Base-by-base conservation (phyloP, 2,329 filamentous ascomycete genomes). In the Fusarium incarnatum region DNA sequence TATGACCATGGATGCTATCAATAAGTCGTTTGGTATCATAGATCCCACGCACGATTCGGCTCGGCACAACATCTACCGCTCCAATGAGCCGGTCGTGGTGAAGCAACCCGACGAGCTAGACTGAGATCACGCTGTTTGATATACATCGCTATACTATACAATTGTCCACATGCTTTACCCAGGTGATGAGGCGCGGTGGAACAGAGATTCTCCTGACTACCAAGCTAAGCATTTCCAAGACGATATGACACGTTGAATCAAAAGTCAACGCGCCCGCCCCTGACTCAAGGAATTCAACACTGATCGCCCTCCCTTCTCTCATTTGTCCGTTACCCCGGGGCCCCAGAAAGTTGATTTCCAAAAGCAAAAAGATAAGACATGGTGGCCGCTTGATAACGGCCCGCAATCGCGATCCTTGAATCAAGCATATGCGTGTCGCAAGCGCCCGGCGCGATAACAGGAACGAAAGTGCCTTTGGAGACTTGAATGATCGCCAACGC, bases 111-210 rank as follows among this genome's bases (percentile, higher is more conserved):
- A 28, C 49, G 37, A 49, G 44, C 25, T 27, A 42, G 46, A 46
- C 50, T 44, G 50, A 56, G 55, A 69, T 74, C 61, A 71, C 56
- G 59, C 61, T 68, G 56, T 73, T 57, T 56, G 56, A 55, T 34
- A 47, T 56, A 50, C 49, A 55, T 60, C 59, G 41, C 56, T 55
- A 59, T 58, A 42, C 44, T 37, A 50, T 67, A 25, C 25, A 63
- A 57, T 65, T 73, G 68, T 27, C 67, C 70, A 67, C 70, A 53
- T 60, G 60, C 50, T 62, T 54, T 23, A 40, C 37, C 56, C 55
- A 62, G 66, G 41, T 66, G 66, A 70, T 49, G 22, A 40, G 27
- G 16, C 25, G 30, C 37, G 30, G 30, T 70, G 56, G 45, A 46
- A 60, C 41, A 67, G 47, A 48, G 40, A 37, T 32, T 49, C 30